Evolutionary conservation across 176 grass and related monocot species (phyloP).

Genomic region (Paspalum vaginatum): DNA sequence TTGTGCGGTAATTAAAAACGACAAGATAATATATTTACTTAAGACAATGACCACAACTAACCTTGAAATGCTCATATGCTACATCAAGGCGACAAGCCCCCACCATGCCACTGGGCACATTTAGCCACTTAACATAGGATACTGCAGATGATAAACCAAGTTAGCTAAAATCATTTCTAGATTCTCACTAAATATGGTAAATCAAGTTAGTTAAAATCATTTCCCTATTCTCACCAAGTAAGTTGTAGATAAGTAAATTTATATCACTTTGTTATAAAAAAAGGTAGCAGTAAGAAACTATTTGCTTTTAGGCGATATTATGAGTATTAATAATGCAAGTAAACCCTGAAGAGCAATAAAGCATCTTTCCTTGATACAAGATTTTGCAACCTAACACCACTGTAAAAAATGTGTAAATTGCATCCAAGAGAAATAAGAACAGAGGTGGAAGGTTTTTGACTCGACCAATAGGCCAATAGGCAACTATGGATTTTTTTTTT

Average conservation of each 20-base stretch:
- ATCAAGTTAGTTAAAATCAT: slow-evolving; percentile 34
- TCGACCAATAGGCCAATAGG: slow-evolving; percentile 4
- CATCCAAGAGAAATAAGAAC: slow-evolving; percentile 1
- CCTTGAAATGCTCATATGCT: slow-evolving; percentile 94
- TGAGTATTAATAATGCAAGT: not conserved
- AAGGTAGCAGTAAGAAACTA: slow-evolving; percentile 1
- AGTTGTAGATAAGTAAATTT: slow-evolving; percentile 14
- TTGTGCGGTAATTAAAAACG: not conserved
- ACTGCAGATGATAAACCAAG: no score
- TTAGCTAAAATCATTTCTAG: no score
- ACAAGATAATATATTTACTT: not conserved
- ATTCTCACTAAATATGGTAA: no score
- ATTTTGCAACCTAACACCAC: not conserved
- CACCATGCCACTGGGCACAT: slow-evolving; percentile 90
- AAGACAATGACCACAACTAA: slow-evolving; percentile 44
- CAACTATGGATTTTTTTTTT: no score
- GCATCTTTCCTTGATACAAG: not conserved
- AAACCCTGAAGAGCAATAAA: slow-evolving; percentile 14
- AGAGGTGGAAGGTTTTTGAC: not conserved
- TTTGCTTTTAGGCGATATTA: not conserved
- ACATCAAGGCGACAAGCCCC: slow-evolving; percentile 98
- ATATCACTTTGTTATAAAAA: not conserved
- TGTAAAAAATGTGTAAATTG: not conserved
- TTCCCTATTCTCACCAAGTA: slow-evolving; percentile 9
- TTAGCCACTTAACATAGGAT: slow-evolving; percentile 86